These are phyloP conservation scores for Blastomyces emzantsi DNA, from an alignment of 2,329 filamentous ascomycete genomes.

Conservation along the genomic window DNA sequence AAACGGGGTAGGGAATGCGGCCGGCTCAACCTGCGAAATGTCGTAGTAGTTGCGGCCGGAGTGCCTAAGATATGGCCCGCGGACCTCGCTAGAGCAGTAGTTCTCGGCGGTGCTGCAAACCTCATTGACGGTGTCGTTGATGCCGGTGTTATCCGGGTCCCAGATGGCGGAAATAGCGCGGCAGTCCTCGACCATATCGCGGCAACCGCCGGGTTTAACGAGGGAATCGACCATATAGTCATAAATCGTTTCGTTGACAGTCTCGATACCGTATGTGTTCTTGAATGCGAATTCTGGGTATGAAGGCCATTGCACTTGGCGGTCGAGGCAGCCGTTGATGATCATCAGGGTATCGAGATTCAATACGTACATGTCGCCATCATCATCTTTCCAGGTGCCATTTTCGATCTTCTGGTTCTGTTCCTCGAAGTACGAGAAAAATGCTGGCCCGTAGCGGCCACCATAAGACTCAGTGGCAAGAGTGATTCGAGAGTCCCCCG, in stretches of 20 bases:
- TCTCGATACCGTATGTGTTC: slow-evolving; percentile 49
- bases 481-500: slow-evolving; percentile 44
- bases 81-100: slow-evolving; percentile 35
- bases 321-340: slow-evolving; percentile 42
- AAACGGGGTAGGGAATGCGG: slow-evolving; percentile 47
- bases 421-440: slow-evolving; percentile 33
- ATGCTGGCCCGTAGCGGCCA: slow-evolving; percentile 37
- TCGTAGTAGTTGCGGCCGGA: slow-evolving; percentile 49
- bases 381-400: slow-evolving; percentile 21
- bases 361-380: slow-evolving; percentile 26
- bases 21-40: slow-evolving; percentile 43
- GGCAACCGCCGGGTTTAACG: slow-evolving; percentile 43
- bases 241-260: slow-evolving; percentile 42
- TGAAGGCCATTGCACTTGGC: slow-evolving; percentile 33
- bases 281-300: slow-evolving; percentile 47
- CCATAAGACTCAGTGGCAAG: slow-evolving; percentile 41
- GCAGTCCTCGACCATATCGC: slow-evolving; percentile 46
- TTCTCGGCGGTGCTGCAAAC: slow-evolving; percentile 39
- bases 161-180: slow-evolving; percentile 38
- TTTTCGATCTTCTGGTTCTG: slow-evolving; percentile 36
- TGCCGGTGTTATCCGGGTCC: slow-evolving; percentile 43
- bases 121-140: slow-evolving; percentile 38
- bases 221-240: slow-evolving; percentile 38
- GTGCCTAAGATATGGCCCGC: slow-evolving; percentile 36
- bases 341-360: slow-evolving; percentile 46